Conservation (phyloP, 148 eudicot genomes). For the Amaranthus cruentus region DNA sequence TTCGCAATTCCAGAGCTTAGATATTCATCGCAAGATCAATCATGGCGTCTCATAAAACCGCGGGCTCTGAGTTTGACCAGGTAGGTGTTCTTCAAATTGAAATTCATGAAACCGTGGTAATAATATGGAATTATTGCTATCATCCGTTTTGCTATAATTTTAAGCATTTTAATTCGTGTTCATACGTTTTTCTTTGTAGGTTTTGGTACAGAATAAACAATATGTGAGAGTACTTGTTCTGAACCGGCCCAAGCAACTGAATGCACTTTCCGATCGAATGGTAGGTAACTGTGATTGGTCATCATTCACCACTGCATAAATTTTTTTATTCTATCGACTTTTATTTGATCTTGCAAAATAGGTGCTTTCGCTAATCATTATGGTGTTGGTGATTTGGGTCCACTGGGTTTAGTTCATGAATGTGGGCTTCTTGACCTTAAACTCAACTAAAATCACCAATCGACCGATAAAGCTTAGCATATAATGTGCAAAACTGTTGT, state of each 20-base stretch:
- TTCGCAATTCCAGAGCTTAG: background rate
- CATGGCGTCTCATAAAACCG: background rate
- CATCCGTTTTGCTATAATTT: background rate
- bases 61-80: background rate
- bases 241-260: conserved; percentile 88
- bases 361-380: background rate
- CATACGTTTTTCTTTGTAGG: conserved; percentile 34
- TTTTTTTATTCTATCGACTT: background rate
- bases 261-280: conserved; percentile 75
- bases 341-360: background rate
- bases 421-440: no score
- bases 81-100: background rate
- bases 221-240: conserved; percentile 40
- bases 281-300: conserved; percentile 33
- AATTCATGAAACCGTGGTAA: no score
- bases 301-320: background rate
- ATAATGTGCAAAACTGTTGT: no score
- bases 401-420: background rate
- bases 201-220: conserved; percentile 54
- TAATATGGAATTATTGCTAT: background rate
- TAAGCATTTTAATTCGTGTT: background rate
- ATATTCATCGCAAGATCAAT: background rate
- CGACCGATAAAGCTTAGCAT: no score
- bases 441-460: no score
- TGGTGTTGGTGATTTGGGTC: background rate